Evolutionary conservation across 2,329 filamentous ascomycete species (phyloP).

Genomic region (Penicillium sp.): DNA sequence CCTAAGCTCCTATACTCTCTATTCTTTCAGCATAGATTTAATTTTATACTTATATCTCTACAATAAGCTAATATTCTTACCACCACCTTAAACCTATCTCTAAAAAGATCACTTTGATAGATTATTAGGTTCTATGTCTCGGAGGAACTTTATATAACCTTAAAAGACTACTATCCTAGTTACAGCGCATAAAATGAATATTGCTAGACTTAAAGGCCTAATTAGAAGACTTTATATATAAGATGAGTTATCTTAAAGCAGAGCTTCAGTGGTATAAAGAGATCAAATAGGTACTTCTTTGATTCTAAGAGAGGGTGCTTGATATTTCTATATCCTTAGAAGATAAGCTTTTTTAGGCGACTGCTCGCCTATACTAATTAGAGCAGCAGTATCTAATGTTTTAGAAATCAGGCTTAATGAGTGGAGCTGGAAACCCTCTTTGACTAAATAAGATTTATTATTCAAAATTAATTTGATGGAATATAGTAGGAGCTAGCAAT

Average conservation of each 20-base stretch:
- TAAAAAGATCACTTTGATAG: constrained; percentile 13
- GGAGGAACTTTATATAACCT: constrained; percentile 16
- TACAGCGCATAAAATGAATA: constrained; percentile 7
- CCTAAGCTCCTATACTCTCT: background rate
- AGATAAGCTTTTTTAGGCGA: constrained; percentile 7
- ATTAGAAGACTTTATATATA: constrained; percentile 14
- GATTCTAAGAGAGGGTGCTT: constrained; percentile 13
- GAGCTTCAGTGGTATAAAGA: constrained; percentile 21
- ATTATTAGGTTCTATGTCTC: constrained; percentile 12
- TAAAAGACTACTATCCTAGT: constrained; percentile 14
- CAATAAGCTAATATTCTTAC: background rate
- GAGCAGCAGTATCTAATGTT: constrained; percentile 8
- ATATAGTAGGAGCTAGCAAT: background rate
- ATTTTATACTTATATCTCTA: background rate
- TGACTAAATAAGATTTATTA: background rate
- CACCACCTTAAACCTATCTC: constrained; percentile 13
- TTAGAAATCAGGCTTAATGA: background rate
- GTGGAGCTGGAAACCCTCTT: background rate
- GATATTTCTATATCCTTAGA: constrained; percentile 11
- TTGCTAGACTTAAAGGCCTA: constrained; percentile 1
- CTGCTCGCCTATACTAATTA: constrained; percentile 3
- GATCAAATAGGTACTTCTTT: constrained; percentile 14
- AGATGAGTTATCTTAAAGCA: constrained; percentile 16
- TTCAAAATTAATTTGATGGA: background rate
- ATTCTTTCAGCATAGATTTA: background rate